phyloP scores from a whole-genome alignment of 139 green algal species.

The Haematococcus lacustris region DNA sequence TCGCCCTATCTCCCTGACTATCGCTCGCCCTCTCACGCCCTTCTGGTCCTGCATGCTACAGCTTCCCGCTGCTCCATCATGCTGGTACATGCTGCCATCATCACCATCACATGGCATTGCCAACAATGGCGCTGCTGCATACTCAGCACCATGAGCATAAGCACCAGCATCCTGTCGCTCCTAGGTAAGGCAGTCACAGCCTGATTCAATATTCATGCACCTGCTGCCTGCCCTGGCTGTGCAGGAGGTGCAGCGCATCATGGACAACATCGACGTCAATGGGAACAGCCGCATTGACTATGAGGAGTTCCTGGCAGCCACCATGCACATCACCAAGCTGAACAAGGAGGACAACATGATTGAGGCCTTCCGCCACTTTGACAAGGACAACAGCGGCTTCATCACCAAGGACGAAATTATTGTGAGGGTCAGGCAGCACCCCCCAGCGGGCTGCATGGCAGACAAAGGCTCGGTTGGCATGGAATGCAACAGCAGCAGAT shows the following conservation, averaged over 20 bases:
- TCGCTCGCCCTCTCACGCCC: not conserved
- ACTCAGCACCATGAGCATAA: no score
- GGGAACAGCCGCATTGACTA: slow-evolving; percentile 49
- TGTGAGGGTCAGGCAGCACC: no score
- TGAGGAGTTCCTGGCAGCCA: slow-evolving; percentile 83
- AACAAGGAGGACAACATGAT: slow-evolving; percentile 72
- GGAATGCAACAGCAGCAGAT: no score
- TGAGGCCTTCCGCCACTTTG: slow-evolving; percentile 74
- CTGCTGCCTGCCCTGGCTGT: not conserved
- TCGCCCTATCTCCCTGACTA: no score
- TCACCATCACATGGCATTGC: no score
- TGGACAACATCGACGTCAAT: slow-evolving; percentile 51
- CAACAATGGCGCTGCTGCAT: no score
- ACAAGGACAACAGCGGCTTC: slow-evolving; percentile 54
- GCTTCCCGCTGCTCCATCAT: not conserved
- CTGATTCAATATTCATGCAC: not conserved
- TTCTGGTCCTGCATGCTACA: not conserved
- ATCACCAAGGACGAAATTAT: slow-evolving; percentile 45
- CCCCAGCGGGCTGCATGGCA: no score
- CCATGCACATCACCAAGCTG: slow-evolving; percentile 73
- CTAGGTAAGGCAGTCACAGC: not conserved
- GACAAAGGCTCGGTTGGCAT: no score
- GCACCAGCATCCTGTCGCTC: not conserved
- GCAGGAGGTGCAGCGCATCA: slow-evolving; percentile 38
- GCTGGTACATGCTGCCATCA: no score